Evolutionary conservation across 2,329 filamentous ascomycete species (phyloP), one percentile per base, ranked within the genome.

Genomic region (Fusarium sterilihyphosum): DNA sequence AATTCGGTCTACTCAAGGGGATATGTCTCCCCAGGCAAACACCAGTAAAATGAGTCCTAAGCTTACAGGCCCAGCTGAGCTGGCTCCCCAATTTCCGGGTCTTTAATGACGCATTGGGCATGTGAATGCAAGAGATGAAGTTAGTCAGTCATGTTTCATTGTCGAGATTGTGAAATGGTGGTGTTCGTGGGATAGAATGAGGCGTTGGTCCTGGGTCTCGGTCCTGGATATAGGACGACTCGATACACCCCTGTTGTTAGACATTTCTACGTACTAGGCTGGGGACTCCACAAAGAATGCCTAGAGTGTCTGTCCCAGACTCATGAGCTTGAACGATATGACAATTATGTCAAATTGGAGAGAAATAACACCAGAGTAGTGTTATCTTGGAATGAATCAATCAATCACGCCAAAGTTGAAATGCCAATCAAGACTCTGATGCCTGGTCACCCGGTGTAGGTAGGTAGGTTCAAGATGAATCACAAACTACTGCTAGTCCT

Each of bases 231-330:
- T 61, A 71, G 69, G 67, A 71, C 67, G 70, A 49, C 38, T 65
- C 31, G 20, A 22, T 22, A 22, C 35, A 60, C 43, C 52, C 66
- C 66, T 67, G 40, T n/a, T 66, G 35, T 61, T 67, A 65, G 63
- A 67, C 58, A 67, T 52, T 35, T 66, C 63, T 41, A 41, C 20
- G 16, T 37, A 10, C 24, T 61, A 67, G 63, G 33, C 65, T 53
- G 46, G 43, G 53, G 38, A 67, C 64, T 70, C 66, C 67, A 71
- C 68, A 70, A 47, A 67, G 67, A 62, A 50, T 67, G 68, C 68
- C 68, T 71, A 33, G 67, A 44, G 53, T 65, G 44, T 60, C 53
- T 67, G 29, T 53, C 29, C 38, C 60, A 33, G 26, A 41, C 31
- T 22, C 38, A 41, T 17, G 31, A 24, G 43, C n/a, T n/a, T 29